Evolutionary conservation across 2,329 filamentous ascomycete species (phyloP), one percentile per base, ranked within the genome.

Genomic region (Fusarium sp.): DNA sequence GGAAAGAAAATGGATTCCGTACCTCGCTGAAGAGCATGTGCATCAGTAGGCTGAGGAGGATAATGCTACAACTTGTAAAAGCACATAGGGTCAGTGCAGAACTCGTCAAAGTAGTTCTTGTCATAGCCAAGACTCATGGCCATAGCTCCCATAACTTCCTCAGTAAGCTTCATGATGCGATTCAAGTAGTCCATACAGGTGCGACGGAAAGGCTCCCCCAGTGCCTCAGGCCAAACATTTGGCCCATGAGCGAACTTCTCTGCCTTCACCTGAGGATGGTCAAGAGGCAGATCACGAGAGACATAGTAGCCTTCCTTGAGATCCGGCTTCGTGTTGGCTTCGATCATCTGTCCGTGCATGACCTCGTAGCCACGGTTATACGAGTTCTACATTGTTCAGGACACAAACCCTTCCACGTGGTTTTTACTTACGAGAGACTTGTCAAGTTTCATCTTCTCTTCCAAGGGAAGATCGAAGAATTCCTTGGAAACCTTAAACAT

Each of bases 281-380:
- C 71, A 38, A 77, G 76, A 0, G 79, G 79, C 18, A 85, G 78
- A 24, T 85, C 78, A 27, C 78, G 73, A 22, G 82, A 81, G 25
- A 78, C 70, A 41, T 77, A 77, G 61, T 75, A 78, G 2, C 75
- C 75, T 66, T 84, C 84, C 69, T 86, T 86, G 30, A 85, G 78
- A 64, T 85, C 85, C 7, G 84, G 84, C 29, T 80, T 77, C 7
- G 79, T 78, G 16, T 78, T 81, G 15, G 80, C 77, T 67, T 86
- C 83, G 12, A 85, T 75, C 4, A 80, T 81, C 65, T 86, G 84
- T 4, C 80, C 81, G 8, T 81, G 78, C 4, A 86, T 75, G 45
- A 83, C 77, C 69, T 87, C 85, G 68, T 87, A 87, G 22, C 85
- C 85, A 49, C 85, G 79, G 69, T 85, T 82, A 73, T 80, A 78